Base-by-base conservation (phyloP, 1,284 basidiomycete species). In the Apiotrichum mycotoxinovorans region DNA sequence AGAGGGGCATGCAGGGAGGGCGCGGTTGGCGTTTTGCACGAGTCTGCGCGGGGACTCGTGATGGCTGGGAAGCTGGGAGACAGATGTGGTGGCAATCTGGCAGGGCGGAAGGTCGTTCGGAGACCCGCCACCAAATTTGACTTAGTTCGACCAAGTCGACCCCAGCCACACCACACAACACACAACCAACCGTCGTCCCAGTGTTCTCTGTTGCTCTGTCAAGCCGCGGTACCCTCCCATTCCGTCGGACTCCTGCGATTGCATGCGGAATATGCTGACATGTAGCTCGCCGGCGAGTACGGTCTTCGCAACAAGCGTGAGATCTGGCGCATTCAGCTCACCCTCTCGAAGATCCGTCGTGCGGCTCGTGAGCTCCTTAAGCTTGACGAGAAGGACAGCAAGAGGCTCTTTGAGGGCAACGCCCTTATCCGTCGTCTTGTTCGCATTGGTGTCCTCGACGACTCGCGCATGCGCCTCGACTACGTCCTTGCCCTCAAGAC, bases 261-360 rank as follows among this genome's bases (percentile, higher is more conserved):
- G 10, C 12, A 11, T 17, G 43, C 27, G 9, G 41, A 40, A 22
- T 15, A 22, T 8, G 25, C 60, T 61, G 40, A 61, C 56, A 15
- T 45, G 40, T 71, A 92, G 91, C 92, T 98, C 80, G 93, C 93
- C 63, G 95, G 95, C 81, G 96, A 99, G 84, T 98, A 95, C 84
- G 95, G 95, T 81, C 91, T 98, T 74, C 91, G 94, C 80, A 98
- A 98, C 90, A 99, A 99, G 86, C 90, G 92, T 76, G 95, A 99
- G 84, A 98, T 98, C 83, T 98, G 95, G 95, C 91, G 96, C 77
- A 98, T 99, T 80, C 87, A 93, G 78, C 87, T 98, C 75, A 87
- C 87, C 76, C 87, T 99, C 61, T 98, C 96, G 77, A 98, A 99
- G 85, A 98, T 98, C 79, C 94, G 95, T 84, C 93, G 96, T 88